phyloP scores from a whole-genome alignment of 176 grass and related monocot species.

The Avena eriantha region DNA sequence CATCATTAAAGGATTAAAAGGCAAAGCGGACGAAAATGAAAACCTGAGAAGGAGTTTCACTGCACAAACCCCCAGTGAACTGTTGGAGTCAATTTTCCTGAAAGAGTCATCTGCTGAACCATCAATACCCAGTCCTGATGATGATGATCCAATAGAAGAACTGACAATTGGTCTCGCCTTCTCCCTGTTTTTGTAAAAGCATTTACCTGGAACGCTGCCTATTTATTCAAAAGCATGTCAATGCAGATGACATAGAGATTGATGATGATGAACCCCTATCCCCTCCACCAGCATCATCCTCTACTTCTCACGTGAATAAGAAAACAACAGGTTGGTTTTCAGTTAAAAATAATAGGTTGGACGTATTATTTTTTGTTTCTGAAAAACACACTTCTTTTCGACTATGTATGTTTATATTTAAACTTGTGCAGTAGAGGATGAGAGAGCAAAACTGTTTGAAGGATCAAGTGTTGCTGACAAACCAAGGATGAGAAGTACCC shows the following conservation, averaged over 20 bases:
- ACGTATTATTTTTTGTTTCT: neutral
- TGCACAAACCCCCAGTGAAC: constrained; percentile 39
- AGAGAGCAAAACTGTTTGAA: constrained; percentile 85
- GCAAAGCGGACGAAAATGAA: constrained; percentile 57
- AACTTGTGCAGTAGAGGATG: constrained; percentile 56
- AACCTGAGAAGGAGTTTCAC: constrained; percentile 52
- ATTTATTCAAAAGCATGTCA: constrained; percentile 39
- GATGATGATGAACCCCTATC: constrained; percentile 62
- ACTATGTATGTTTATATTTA: constrained; percentile 18
- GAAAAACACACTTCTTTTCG: neutral
- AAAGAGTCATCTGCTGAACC: constrained; percentile 58
- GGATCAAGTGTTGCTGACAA: constrained; percentile 69
- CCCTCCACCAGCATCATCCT: constrained; percentile 53
- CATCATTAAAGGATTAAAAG: constrained; percentile 88
- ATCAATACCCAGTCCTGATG: constrained; percentile 44
- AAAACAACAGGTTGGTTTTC: constrained; percentile 53
- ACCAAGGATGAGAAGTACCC: constrained; percentile 82
- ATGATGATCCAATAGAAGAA: constrained; percentile 62
- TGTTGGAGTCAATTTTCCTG: constrained; percentile 76
- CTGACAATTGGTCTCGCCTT: constrained; percentile 75
- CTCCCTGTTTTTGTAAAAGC: constrained; percentile 45
- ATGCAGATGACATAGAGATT: constrained; percentile 93
- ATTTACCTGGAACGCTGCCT: constrained; percentile 32
- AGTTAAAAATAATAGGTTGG: constrained; percentile 48
- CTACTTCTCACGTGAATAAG: constrained; percentile 51